phyloP scores from a whole-genome alignment of 495 filamentous ascomycete genomes.

The Aspergillus campestris region DNA sequence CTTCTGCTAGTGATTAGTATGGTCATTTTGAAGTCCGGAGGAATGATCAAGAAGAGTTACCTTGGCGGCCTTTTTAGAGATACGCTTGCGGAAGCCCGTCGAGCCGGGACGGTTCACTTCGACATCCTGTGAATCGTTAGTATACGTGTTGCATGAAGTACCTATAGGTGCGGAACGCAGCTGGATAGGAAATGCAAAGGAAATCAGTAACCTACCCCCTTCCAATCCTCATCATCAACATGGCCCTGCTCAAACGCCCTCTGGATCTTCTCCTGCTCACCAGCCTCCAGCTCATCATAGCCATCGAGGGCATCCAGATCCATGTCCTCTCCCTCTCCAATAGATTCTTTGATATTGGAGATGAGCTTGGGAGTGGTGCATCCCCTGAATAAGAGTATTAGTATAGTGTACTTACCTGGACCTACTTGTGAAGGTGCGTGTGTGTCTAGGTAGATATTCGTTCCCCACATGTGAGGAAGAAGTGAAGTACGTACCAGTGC shows the following conservation, averaged over 20 bases:
- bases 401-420: background rate
- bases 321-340: constrained; percentile 23
- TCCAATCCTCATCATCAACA: constrained; percentile 71
- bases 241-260: constrained; percentile 59
- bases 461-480: background rate
- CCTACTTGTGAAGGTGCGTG: background rate
- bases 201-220: constrained; percentile 49
- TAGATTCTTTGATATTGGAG: constrained; percentile 40
- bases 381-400: constrained; percentile 48
- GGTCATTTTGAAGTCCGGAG: constrained; percentile 4
- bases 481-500: constrained; percentile 58
- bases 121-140: constrained; percentile 42
- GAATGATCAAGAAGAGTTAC: constrained; percentile 18
- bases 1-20: constrained; percentile 15
- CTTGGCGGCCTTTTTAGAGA: constrained; percentile 26
- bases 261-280: constrained; percentile 53
- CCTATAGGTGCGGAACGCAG: constrained; percentile 1
- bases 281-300: constrained; percentile 58
- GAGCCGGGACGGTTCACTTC: constrained; percentile 60
- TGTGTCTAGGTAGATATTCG: too few relatives aligned
- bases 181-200: too few relatives aligned
- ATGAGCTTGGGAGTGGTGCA: constrained; percentile 64
- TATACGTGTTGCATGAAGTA: constrained; percentile 6
- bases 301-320: constrained; percentile 52
- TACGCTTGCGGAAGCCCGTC: constrained; percentile 47